Percentiles rank a stretch among this genome's conserved stretches.
These are phyloP conservation scores for Cercospora sesami DNA, from an alignment of 2,329 filamentous ascomycete species.

Conservation along the genomic window DNA sequence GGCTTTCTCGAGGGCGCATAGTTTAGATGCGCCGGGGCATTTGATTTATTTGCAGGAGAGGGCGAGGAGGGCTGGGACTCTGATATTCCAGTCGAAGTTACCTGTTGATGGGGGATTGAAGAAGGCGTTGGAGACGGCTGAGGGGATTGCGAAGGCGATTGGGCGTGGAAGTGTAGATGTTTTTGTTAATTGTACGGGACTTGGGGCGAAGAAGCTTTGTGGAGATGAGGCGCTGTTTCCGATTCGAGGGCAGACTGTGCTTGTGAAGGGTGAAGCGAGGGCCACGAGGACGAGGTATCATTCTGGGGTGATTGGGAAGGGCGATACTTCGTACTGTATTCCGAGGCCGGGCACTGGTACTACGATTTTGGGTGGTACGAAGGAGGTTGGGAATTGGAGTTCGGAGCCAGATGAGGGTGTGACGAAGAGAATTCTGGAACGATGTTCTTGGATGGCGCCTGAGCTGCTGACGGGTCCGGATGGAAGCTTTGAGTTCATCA, in stretches of 20 bases:
- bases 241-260: constrained; percentile 49
- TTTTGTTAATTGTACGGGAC: constrained; percentile 48
- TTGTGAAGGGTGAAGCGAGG: constrained; percentile 46
- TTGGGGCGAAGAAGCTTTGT: constrained; percentile 44
- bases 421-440: constrained; percentile 42
- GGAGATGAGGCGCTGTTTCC: constrained; percentile 42
- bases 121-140: constrained; percentile 34
- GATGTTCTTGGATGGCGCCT: constrained; percentile 40
- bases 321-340: constrained; percentile 44
- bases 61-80: constrained; percentile 33
- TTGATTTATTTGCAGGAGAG: constrained; percentile 40
- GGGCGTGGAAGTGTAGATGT: constrained; percentile 24
- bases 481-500: constrained; percentile 47
- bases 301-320: constrained; percentile 31
- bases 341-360: constrained; percentile 44
- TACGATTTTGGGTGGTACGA: constrained; percentile 50
- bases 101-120: constrained; percentile 35
- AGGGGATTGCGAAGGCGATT: constrained; percentile 24
- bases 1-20: constrained; percentile 39
- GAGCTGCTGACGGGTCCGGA: constrained; percentile 39
- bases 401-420: constrained; percentile 36
- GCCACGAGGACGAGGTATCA: constrained; percentile 34
- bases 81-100: constrained; percentile 35
- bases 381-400: constrained; percentile 43
- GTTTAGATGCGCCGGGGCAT: constrained; percentile 43